phyloP scores from a whole-genome alignment of 2,329 filamentous ascomycete species.

The Tolypocladium amazonense region DNA sequence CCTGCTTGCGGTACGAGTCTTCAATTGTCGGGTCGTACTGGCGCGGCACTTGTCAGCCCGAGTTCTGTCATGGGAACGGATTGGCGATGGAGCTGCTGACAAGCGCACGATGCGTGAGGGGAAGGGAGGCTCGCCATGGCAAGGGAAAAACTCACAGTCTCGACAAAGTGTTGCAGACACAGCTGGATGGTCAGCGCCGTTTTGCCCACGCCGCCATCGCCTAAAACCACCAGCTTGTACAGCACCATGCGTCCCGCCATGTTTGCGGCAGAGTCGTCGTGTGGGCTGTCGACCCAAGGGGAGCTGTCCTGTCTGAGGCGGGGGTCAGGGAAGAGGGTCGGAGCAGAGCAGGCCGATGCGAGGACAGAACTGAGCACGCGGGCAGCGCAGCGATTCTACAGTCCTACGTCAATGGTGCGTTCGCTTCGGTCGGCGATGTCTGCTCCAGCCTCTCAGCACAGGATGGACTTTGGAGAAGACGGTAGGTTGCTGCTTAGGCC shows the following conservation, averaged over 20 bases:
- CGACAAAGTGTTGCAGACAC: slow-evolving; percentile 96
- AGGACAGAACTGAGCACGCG: neutral
- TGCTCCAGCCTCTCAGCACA: slow-evolving; percentile 5
- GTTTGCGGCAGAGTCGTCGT: slow-evolving; percentile 17
- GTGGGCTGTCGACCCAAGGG: neutral
- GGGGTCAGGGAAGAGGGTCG: neutral
- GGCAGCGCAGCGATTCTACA: neutral
- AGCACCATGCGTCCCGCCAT: slow-evolving; percentile 93
- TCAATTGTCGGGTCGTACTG: slow-evolving; percentile 83
- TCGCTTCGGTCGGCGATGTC: slow-evolving; percentile 3
- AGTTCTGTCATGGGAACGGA: neutral
- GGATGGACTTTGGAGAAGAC: neutral
- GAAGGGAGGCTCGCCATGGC: neutral
- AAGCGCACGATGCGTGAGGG: neutral
- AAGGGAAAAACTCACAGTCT: slow-evolving; percentile 53
- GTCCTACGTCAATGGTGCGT: slow-evolving; percentile 3
- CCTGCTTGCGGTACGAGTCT: slow-evolving; percentile 79
- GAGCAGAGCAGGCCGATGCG: neutral
- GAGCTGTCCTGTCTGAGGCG: neutral
- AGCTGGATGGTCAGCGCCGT: slow-evolving; percentile 93
- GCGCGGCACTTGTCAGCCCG: slow-evolving; percentile 1
- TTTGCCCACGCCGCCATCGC: slow-evolving; percentile 89
- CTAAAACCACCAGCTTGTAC: slow-evolving; percentile 92
- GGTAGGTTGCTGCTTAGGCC: neutral
- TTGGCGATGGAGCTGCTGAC: neutral